Evolutionary conservation across 75 land plant species (phyloP), one percentile per base, ranked within the genome.

Genomic region (Selaginella moellendorffii): DNA sequence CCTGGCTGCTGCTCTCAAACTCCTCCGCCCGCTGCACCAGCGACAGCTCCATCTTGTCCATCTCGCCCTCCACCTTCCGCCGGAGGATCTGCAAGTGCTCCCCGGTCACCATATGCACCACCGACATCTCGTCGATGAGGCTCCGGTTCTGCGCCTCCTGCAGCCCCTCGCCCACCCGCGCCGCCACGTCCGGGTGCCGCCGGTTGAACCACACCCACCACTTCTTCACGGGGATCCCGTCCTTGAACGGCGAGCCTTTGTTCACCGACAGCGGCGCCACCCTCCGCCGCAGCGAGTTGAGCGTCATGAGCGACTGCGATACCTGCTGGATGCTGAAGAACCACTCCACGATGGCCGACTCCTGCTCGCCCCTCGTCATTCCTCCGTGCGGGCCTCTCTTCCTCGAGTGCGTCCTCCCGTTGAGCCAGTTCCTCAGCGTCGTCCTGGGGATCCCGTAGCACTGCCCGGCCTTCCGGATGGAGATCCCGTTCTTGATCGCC

Each of bases 171-270:
- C 23, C 59, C 21, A 56, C 59, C 23, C 59, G 59, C 8, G 59
- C 21, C 2, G 59, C 59, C 24, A 56, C 59, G 24, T 56, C 59
- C n/a, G 59, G 59, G 24, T 56, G 24, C 9, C 24, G 8, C 59
- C 24, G 5, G 24, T 56, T 56, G 24, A 56, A 56, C 59, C 59
- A 56, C 19, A 56, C 59, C 59, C 59, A 56, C 59, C 59, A 56
- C n/a, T 56, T 56, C 59, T 56, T 56, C 59, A 56, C 24, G n/a
- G 59, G 59, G 2, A 56, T 56, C 5, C 59, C 59, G 24, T 56
- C 59, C 59, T 56, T 19, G n/a, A 56, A 56, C 21, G 59, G 59
- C 10, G 59, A 56, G 8, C 59, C 24, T 19, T 24, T 56, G 24
- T 56, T 56, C 19, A 56, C 23, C 17, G 59, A 25, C n/a, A 56